Conservation (phyloP, 1,284 basidiomycete species). For the Microbotryum scabiosae region DNA sequence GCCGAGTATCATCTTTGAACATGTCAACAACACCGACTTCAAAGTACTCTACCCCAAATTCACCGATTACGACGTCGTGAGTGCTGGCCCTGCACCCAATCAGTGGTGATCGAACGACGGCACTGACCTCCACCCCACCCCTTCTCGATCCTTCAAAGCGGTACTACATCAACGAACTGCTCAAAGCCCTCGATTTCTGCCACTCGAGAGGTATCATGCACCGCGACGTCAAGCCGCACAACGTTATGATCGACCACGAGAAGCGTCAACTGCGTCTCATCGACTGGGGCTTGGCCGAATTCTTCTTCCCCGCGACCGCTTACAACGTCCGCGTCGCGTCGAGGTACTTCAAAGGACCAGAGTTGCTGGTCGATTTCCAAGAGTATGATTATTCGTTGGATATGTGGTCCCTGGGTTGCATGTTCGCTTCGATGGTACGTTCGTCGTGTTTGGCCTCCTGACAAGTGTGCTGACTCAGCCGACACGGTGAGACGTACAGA, state of each 20-base stretch:
- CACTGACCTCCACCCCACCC: not conserved
- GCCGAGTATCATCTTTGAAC: conserved; percentile 93
- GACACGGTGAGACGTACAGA: conserved; percentile 48
- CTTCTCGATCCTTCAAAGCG: conserved; percentile 41
- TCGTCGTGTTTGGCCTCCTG: not conserved
- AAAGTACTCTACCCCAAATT: conserved; percentile 80
- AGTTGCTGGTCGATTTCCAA: conserved; percentile 94
- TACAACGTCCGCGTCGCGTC: conserved; percentile 98
- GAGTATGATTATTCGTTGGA: conserved; percentile 48
- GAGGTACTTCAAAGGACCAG: conserved; percentile 96
- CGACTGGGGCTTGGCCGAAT: conserved; percentile 98
- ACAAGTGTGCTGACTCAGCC: not conserved
- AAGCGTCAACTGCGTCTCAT: conserved; percentile 91
- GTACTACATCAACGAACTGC: conserved; percentile 91
- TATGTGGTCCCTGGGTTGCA: conserved; percentile 98
- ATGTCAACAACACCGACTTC: conserved; percentile 80
- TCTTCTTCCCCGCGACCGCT: conserved; percentile 94
- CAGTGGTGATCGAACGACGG: not conserved
- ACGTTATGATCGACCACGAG: conserved; percentile 99
- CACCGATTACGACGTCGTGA: conserved; percentile 94
- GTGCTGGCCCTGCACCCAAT: conserved; percentile 61
- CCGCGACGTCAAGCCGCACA: conserved; percentile 97
- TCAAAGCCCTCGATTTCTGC: conserved; percentile 96
- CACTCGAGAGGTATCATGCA: conserved; percentile 99
- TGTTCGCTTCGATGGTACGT: conserved; percentile 95